Percentiles rank a stretch among this genome's conserved stretches.
phyloP scores from a whole-genome alignment of 495 filamentous ascomycete species.

The Penicillium goetzii region DNA sequence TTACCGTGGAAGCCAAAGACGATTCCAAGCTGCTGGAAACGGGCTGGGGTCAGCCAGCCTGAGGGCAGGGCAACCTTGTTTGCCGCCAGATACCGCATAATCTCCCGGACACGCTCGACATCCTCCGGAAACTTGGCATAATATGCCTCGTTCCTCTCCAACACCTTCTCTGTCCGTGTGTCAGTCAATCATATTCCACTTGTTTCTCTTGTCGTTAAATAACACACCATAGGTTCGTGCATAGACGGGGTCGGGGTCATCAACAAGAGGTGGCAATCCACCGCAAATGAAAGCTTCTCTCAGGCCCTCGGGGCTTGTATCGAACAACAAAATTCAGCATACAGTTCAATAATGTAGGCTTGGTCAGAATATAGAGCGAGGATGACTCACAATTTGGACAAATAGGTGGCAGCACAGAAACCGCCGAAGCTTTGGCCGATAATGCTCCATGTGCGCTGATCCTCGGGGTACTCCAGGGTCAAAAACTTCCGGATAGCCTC shows the following conservation, averaged over 20 bases:
- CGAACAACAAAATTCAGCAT: not conserved
- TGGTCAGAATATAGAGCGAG: no score
- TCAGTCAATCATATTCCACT: constrained; percentile 9
- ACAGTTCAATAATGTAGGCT: not conserved
- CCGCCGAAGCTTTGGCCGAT: constrained; percentile 94
- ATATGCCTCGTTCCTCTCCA: constrained; percentile 69
- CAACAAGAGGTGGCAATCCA: constrained; percentile 76
- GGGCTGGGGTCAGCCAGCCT: constrained; percentile 67
- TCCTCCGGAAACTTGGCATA: constrained; percentile 88
- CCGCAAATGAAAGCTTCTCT: constrained; percentile 82
- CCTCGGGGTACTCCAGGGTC: constrained; percentile 67
- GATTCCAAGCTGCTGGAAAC: constrained; percentile 77
- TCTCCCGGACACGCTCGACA: constrained; percentile 65
- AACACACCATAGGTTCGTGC: constrained; percentile 60
- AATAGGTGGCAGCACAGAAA: constrained; percentile 79
- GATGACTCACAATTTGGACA: constrained; percentile 68
- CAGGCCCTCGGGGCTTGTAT: constrained; percentile 66
- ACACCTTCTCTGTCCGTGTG: constrained; percentile 56
- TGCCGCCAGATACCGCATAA: constrained; percentile 64
- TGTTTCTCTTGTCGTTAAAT: not conserved
- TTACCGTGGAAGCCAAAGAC: constrained; percentile 75
- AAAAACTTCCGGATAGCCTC: constrained; percentile 80
- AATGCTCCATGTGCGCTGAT: constrained; percentile 78
- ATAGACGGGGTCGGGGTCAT: constrained; percentile 77
- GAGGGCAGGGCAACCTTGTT: constrained; percentile 63